A percentile compares a stretch with the other conserved stretches of the same genome.
phyloP scores from a whole-genome alignment of 805 yeast species.

The Metschnikowia lunata region DNA sequence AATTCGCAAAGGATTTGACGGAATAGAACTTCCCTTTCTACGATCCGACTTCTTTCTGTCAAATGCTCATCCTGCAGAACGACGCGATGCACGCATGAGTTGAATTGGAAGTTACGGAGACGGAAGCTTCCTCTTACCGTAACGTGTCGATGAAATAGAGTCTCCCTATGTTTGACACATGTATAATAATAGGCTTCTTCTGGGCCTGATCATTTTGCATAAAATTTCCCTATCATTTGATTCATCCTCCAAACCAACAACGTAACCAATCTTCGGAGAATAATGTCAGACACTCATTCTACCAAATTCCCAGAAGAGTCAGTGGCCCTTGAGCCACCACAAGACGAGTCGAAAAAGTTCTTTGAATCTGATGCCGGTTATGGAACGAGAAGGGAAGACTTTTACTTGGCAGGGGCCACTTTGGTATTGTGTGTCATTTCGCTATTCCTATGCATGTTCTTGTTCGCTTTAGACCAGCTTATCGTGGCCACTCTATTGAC shows the following conservation, averaged over 20 bases:
- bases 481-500: constrained; percentile 34
- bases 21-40: too few relatives aligned
- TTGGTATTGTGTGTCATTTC: constrained; percentile 25
- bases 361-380: constrained; percentile 42
- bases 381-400: constrained; percentile 37
- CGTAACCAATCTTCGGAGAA: too few relatives aligned
- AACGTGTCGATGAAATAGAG: too few relatives aligned
- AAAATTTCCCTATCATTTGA: too few relatives aligned
- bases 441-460: constrained; percentile 28
- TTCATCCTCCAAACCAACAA: too few relatives aligned
- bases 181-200: neutral
- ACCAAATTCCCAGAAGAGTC: neutral
- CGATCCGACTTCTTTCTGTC: too few relatives aligned
- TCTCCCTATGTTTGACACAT: neutral
- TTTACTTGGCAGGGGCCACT: constrained; percentile 28
- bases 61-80: too few relatives aligned
- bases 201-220: too few relatives aligned
- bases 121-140: too few relatives aligned
- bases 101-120: too few relatives aligned
- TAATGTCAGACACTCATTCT: constrained; percentile 2
- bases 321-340: constrained; percentile 3
- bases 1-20: too few relatives aligned
- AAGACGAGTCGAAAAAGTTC: constrained; percentile 13
- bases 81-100: too few relatives aligned
- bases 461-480: constrained; percentile 38